Evolutionary conservation across 495 filamentous ascomycete genomes (phyloP).

Genomic region (Hypoxylon subgilvum): DNA sequence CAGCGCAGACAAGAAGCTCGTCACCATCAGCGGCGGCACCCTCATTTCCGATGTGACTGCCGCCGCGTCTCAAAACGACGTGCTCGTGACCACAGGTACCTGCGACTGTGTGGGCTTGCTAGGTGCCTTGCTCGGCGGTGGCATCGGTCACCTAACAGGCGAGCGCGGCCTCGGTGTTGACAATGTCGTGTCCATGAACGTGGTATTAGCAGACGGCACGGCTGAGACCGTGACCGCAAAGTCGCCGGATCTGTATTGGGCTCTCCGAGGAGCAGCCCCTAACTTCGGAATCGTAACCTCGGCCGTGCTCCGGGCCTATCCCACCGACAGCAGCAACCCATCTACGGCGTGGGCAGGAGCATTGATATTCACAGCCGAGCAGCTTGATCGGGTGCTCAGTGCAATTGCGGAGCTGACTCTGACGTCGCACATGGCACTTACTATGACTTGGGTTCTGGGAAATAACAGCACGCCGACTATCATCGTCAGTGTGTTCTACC

Average conservation of each 20-base stretch:
- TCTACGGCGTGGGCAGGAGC: not conserved
- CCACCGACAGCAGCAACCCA: not conserved
- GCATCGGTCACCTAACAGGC: constrained; percentile 54
- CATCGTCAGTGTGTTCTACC: constrained; percentile 1
- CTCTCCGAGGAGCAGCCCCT: constrained; percentile 46
- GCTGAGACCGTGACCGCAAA: constrained; percentile 25
- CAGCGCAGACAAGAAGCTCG: constrained; percentile 30
- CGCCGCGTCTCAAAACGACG: constrained; percentile 25
- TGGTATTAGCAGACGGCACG: constrained; percentile 55
- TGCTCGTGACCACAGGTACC: constrained; percentile 45
- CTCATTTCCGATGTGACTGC: constrained; percentile 26
- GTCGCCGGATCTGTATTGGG: constrained; percentile 48
- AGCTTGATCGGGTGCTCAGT: not conserved
- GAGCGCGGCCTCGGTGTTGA: constrained; percentile 56
- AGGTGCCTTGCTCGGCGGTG: constrained; percentile 60
- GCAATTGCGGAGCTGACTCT: not conserved
- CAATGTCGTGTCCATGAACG: constrained; percentile 49
- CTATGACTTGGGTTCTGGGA: not conserved
- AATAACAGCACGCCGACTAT: not conserved
- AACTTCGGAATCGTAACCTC: constrained; percentile 52
- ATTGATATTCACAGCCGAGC: not conserved
- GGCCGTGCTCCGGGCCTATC: not conserved
- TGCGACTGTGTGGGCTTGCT: constrained; percentile 57
- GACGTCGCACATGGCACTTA: not conserved
- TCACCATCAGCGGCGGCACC: constrained; percentile 31